Evolutionary conservation across 2,329 filamentous ascomycete species (phyloP).

Genomic region (Aspergillus sp.): DNA sequence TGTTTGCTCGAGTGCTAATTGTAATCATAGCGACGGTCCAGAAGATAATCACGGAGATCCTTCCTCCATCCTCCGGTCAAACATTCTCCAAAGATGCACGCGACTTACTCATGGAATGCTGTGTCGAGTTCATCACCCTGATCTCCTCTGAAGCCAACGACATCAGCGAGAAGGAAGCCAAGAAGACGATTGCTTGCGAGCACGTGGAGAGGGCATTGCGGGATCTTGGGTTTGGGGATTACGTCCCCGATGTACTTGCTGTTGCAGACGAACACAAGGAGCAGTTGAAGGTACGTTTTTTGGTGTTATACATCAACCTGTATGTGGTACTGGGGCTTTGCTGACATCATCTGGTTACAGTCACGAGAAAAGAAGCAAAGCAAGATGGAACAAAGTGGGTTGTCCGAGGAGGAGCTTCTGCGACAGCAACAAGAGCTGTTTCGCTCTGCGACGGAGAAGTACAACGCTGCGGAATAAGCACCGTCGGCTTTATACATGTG

Average conservation of each 20-base stretch:
- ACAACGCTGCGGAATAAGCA: slow-evolving; percentile 48
- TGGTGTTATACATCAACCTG: slow-evolving; percentile 4
- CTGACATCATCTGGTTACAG: slow-evolving; percentile 43
- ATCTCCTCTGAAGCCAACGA: slow-evolving; percentile 99
- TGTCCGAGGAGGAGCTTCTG: slow-evolving; percentile 85
- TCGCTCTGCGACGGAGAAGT: slow-evolving; percentile 70
- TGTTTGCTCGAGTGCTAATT: no score
- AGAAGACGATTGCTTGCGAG: slow-evolving; percentile 98
- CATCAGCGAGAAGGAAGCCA: slow-evolving; percentile 96
- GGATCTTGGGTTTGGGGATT: slow-evolving; percentile 87
- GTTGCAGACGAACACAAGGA: slow-evolving; percentile 91
- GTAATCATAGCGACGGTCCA: slow-evolving; percentile 57
- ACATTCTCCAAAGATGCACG: slow-evolving; percentile 93
- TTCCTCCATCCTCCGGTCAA: slow-evolving; percentile 70
- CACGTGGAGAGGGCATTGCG: slow-evolving; percentile 94
- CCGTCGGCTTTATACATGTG: neutral
- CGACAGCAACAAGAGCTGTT: slow-evolving; percentile 90
- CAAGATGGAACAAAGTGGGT: slow-evolving; percentile 91
- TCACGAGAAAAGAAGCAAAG: slow-evolving; percentile 94
- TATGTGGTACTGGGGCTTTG: slow-evolving; percentile 1
- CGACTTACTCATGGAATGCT: slow-evolving; percentile 95
- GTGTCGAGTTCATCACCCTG: slow-evolving; percentile 97
- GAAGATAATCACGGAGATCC: slow-evolving; percentile 90
- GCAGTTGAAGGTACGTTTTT: slow-evolving; percentile 70
- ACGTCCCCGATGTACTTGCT: slow-evolving; percentile 80